phyloP scores from a whole-genome alignment of 2,329 filamentous ascomycete species.

The Penicillium sp. region DNA sequence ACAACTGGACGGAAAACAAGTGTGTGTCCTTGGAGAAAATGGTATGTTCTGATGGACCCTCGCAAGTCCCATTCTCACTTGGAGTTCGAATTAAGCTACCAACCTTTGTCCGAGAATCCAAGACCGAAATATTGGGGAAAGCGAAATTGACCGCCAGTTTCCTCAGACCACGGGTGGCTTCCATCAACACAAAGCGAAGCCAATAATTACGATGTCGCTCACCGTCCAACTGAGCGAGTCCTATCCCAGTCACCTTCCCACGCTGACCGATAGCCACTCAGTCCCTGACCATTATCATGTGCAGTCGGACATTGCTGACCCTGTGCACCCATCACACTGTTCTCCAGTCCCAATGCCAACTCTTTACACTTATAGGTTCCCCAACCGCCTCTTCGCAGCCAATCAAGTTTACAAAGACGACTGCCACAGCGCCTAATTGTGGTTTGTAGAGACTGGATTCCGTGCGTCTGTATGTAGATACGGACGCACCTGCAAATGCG shows the following conservation, averaged over 20 bases:
- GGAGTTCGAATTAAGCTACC: too few species aligned
- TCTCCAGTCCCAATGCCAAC: neutral
- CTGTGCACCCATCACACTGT: neutral
- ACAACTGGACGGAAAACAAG: too few species aligned
- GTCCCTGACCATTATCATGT: neutral
- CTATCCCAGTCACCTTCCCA: neutral
- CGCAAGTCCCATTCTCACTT: neutral
- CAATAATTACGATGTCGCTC: neutral
- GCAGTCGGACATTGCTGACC: slow-evolving; percentile 1
- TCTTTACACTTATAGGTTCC: neutral
- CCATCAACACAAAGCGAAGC: neutral
- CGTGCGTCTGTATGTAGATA: neutral
- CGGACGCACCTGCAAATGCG: neutral
- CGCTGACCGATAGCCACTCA: too few species aligned
- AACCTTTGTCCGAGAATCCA: neutral
- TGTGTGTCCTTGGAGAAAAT: too few species aligned
- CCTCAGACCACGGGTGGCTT: neutral
- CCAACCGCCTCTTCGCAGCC: neutral
- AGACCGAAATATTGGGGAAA: neutral
- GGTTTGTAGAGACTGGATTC: neutral
- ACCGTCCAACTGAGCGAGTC: neutral
- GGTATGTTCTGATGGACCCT: too few species aligned
- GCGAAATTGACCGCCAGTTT: neutral
- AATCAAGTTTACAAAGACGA: neutral
- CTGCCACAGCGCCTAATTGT: neutral